Conservation (phyloP, 1,139 yeast genomes). For the Geotrichum fermentans region DNA sequence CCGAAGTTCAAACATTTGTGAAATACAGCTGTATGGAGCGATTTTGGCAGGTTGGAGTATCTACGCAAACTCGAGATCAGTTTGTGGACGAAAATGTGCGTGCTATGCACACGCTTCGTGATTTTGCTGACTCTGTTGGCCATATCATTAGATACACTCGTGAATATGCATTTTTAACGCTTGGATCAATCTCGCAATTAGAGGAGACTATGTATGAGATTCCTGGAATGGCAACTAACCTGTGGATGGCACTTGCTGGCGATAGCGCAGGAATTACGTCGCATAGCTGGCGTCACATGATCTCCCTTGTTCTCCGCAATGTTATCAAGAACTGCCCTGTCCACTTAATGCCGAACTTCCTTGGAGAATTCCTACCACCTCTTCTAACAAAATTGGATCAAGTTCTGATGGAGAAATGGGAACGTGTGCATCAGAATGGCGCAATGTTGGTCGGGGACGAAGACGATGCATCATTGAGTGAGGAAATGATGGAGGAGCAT, state of each 20-base stretch:
- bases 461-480: conserved; percentile 82
- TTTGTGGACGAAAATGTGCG: conserved; percentile 91
- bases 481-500: conserved; percentile 98
- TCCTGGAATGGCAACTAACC: conserved; percentile 67
- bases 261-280: conserved; percentile 81
- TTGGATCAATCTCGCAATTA: conserved; percentile 84
- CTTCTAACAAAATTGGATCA: conserved; percentile 69
- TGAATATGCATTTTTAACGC: conserved; percentile 87
- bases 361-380: conserved; percentile 72
- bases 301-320: conserved; percentile 80
- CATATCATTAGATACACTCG: conserved; percentile 92
- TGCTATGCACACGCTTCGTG: conserved; percentile 88
- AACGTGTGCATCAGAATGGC: conserved; percentile 62
- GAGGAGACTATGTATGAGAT: conserved; percentile 86
- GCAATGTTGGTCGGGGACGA: conserved; percentile 54
- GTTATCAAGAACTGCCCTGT: conserved; percentile 86
- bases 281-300: conserved; percentile 97
- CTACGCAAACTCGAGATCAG: conserved; percentile 88
- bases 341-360: conserved; percentile 59
- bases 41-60: conserved; percentile 98
- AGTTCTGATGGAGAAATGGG: conserved; percentile 71
- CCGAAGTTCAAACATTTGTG: conserved; percentile 86
- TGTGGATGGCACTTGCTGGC: conserved; percentile 85
- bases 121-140: conserved; percentile 98
- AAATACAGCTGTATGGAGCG: conserved; percentile 83